Evolutionary conservation across 2,329 filamentous ascomycete genomes (phyloP), one percentile per base, ranked within the genome.

Genomic region (Coccinonectria pachysandricola): DNA sequence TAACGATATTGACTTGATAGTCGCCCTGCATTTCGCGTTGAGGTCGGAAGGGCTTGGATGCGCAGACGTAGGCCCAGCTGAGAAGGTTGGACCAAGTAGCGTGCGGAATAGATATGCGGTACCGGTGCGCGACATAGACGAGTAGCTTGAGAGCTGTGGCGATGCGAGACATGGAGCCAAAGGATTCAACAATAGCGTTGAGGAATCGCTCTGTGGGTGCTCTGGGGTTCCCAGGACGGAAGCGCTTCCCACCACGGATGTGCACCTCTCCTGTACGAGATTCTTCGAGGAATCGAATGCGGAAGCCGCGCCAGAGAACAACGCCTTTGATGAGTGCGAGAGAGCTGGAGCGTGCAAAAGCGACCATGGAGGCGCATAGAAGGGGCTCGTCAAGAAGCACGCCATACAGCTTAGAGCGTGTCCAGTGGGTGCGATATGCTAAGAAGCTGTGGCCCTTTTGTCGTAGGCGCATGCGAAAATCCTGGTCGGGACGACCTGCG

Each of bases 11-110:
- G 21, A 43, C 35, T 2, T 27, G 15, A 21, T 53, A 36, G 22
- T 26, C 47, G 2, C 46, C 45, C 12, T 54, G 45, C 3, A 47
- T 29, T 21, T 37, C 41, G 51, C 60, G 64, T 37, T 57, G 53
- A 28, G 38, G 54, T 24, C 35, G 35, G 18, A 41, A 50, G 24
- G 52, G 54, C 30, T 53, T 60, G 21, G 45, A 57, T 35, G 48
- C 56, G 20, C 75, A 60, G 7, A 81, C 57, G 41, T 73, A 78
- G 0, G 77, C 66, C 68, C 79, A 82, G 34, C 72, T 62, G 10
- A 87, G 58, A 3, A 88, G 53, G 28, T 76, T 68, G 6, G 64
- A 61, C 82, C 83, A 88, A 11, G 74, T 62, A 5, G 61, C 46
- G 6, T 47, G 41, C 0, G 71, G 54, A 19, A 88, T 71, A 1